Evolutionary conservation across 495 filamentous ascomycete genomes (phyloP).

Genomic region (Xylaria sp.): DNA sequence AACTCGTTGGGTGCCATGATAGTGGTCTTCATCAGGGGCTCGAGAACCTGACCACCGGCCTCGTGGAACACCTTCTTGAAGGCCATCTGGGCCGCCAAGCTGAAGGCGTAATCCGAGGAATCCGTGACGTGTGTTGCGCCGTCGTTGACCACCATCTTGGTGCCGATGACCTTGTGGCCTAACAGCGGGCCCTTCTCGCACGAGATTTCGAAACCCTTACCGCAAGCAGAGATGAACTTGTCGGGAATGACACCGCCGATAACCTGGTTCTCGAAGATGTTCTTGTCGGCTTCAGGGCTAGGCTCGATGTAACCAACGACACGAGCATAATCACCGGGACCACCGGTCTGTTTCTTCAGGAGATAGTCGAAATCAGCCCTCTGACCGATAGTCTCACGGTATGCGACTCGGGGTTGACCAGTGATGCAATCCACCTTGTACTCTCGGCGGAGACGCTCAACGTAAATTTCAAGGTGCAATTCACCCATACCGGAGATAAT

Average conservation of each 20-base stretch:
- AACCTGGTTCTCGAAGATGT: conserved; percentile 86
- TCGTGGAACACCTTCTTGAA: conserved; percentile 93
- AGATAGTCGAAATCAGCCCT: conserved; percentile 86
- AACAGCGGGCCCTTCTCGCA: conserved; percentile 91
- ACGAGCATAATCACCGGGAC: conserved; percentile 94
- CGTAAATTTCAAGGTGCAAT: conserved; percentile 95
- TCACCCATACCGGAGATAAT: conserved; percentile 99
- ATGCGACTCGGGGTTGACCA: conserved; percentile 97
- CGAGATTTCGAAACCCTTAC: conserved; percentile 89
- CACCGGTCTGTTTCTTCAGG: conserved; percentile 95
- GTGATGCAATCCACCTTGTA: conserved; percentile 95
- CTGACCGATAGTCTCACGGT: conserved; percentile 89
- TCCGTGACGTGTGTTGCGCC: conserved; percentile 98
- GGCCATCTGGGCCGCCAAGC: conserved; percentile 91
- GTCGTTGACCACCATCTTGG: conserved; percentile 92
- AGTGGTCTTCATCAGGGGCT: conserved; percentile 97
- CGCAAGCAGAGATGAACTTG: conserved; percentile 95
- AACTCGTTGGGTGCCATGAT: conserved; percentile 97
- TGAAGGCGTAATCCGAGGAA: conserved; percentile 98
- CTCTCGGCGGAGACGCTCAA: conserved; percentile 97
- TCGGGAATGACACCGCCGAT: conserved; percentile 91
- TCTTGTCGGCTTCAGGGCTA: conserved; percentile 71
- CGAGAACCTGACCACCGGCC: conserved; percentile 80
- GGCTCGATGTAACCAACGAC: conserved; percentile 95
- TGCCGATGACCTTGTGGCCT: conserved; percentile 91